These are phyloP conservation scores for Nadsonia fulvescens DNA, from an alignment of 805 yeast species.

Conservation along the genomic window DNA sequence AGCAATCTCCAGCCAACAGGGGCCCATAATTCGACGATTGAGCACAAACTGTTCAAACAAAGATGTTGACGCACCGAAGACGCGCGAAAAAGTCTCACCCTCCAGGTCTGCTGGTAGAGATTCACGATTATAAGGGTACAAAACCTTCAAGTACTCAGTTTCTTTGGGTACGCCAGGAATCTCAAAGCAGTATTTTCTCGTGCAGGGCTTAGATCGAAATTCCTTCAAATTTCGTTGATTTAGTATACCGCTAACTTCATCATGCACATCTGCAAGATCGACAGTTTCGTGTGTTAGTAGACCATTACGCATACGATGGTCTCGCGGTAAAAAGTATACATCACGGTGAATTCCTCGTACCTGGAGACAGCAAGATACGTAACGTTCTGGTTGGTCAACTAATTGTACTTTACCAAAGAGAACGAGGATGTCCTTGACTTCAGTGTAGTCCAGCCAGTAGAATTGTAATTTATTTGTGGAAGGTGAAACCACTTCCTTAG, in stretches of 20 bases:
- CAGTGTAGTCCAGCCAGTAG: slow-evolving; percentile 85
- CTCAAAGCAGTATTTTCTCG: slow-evolving; percentile 79
- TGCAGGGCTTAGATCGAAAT: slow-evolving; percentile 53
- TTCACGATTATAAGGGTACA: slow-evolving; percentile 38
- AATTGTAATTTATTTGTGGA: slow-evolving; percentile 39
- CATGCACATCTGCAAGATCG: slow-evolving; percentile 49
- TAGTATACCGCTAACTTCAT: slow-evolving; percentile 53
- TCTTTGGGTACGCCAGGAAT: slow-evolving; percentile 60
- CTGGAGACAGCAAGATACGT: slow-evolving; percentile 63
- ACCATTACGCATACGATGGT: no score
- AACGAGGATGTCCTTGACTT: slow-evolving; percentile 47
- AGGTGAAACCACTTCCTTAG: no score
- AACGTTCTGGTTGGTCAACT: slow-evolving; percentile 26
- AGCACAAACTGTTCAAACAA: slow-evolving; percentile 76
- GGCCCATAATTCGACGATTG: slow-evolving; percentile 82
- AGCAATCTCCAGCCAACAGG: slow-evolving; percentile 79
- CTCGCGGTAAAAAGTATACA: slow-evolving; percentile 59
- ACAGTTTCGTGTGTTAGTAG: no score
- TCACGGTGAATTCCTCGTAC: slow-evolving; percentile 53
- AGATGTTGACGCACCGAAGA: slow-evolving; percentile 60
- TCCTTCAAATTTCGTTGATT: slow-evolving; percentile 42
- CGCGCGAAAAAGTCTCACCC: slow-evolving; percentile 61
- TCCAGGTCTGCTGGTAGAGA: slow-evolving; percentile 40
- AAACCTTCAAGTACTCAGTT: slow-evolving; percentile 60
- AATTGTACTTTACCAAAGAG: slow-evolving; percentile 69